Conservation (phyloP, 1,284 basidiomycete species). For the Ustilago tritici region DNA sequence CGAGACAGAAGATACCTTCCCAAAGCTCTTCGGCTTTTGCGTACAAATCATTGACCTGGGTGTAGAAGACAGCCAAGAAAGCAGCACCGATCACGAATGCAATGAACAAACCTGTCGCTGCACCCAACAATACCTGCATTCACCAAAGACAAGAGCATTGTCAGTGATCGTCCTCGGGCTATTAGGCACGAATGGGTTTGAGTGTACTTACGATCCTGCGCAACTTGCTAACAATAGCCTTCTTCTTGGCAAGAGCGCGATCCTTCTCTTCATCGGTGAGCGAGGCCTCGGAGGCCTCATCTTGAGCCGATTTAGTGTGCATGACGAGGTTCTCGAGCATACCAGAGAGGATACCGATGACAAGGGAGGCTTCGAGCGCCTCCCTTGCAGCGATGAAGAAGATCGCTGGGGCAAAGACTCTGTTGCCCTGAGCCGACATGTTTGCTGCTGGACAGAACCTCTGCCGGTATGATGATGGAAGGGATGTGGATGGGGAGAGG, state of each 20-base stretch:
- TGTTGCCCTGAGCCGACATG: constrained; percentile 53
- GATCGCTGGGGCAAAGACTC: constrained; percentile 67
- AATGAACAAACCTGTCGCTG: constrained; percentile 55
- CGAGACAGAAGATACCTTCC: constrained; percentile 67
- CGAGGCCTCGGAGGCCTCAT: constrained; percentile 11
- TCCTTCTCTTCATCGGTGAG: constrained; percentile 23
- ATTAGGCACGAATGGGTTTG: background rate
- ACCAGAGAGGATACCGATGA: constrained; percentile 66
- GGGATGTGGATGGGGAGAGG: background rate
- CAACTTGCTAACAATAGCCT: constrained; percentile 50
- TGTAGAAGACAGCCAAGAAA: constrained; percentile 68
- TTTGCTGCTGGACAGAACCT: background rate
- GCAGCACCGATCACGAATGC: constrained; percentile 64
- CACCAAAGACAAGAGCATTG: background rate
- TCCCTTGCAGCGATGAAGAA: constrained; percentile 68
- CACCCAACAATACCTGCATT: constrained; percentile 48
- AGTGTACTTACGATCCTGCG: constrained; percentile 52
- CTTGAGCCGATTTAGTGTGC: constrained; percentile 35
- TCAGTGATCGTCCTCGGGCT: too few relatives aligned
- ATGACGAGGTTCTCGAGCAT: constrained; percentile 64
- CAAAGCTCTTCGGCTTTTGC: constrained; percentile 69
- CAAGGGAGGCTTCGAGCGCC: constrained; percentile 65
- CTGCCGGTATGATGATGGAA: background rate
- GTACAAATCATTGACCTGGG: constrained; percentile 73
- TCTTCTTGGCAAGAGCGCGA: constrained; percentile 26